Evolutionary conservation across 2,329 filamentous ascomycete species (phyloP), one percentile per base, ranked within the genome.

Genomic region (Xylariales sp.): DNA sequence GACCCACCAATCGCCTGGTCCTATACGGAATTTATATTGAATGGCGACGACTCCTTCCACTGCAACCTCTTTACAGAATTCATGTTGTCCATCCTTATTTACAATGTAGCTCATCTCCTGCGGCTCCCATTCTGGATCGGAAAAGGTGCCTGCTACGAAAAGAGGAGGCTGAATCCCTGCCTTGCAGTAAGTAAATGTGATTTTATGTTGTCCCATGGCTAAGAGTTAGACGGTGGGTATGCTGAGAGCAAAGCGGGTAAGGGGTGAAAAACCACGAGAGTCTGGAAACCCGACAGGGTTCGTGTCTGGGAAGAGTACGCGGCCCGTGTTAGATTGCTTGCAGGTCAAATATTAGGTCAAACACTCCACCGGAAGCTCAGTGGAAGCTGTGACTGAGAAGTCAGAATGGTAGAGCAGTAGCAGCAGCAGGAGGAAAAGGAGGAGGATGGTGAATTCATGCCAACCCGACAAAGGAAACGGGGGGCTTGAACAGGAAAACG

Each of bases 21-120:
- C 83, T 24, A 85, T 65, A 20, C 82, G 74, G 49, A 89, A 84
- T 60, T 88, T 89, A 70, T 88, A 90, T 51, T 85, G 79, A 47
- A 87, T 77, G 40, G 77, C 72, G 32, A 75, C 70, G 16, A 74
- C 74, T 16, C 74, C 65, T 14, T 76, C 65, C 6, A 75, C 67
- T 24, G 69, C 56, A 30, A 87, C 66, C 1, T 69, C 60, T 41
- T 77, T 77, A 29, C 60, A 67, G 54, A 85, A 89, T 11, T 71
- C 54, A 41, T 77, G 63, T 38, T 81, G 66, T n/a, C 72, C 74
- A 24, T 72, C 62, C 4, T 68, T 61, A 8, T 72, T 67, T 20
- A 64, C 63, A 4, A 65, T 65, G 40, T 60, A 67, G 8, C 74
- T 58, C 83, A 89, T 86, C 61, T 87, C 81, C 32, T 76, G 63